Evolutionary conservation across 139 green algal genomes (phyloP), one percentile per base, ranked within the genome.

Genomic region (Gonium pectorale): DNA sequence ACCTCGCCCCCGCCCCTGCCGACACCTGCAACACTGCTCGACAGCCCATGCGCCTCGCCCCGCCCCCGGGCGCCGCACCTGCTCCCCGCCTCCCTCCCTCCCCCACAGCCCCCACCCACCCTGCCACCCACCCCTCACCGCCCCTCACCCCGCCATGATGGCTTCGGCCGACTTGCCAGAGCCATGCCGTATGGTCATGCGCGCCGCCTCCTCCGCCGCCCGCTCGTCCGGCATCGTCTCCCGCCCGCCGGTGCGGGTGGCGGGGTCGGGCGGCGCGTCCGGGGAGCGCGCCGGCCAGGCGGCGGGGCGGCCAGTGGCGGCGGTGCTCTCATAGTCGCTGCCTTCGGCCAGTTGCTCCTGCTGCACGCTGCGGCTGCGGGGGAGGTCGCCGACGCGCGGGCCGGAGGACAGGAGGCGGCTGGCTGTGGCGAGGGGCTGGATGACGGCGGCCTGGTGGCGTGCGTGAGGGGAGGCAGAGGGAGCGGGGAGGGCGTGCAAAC

Each of bases 121-220:
- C n/a, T n/a, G n/a, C n/a, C n/a, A n/a, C n/a, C n/a, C n/a, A n/a
- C n/a, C n/a, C n/a, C n/a, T n/a, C n/a, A n/a, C n/a, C n/a, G 4
- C 43, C 69, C 0, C 70, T 46, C 46, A 83, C 77, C 77, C 77
- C 31, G 77, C 77, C 77, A 83, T 5, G 6, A 83, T 74, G 13
- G 62, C 77, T 31, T 83, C 77, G 2, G 77, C 77, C 2, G 38
- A 62, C 63, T 83, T 83, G 22, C 77, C 77, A 0, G 62, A 74
- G n/a, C 77, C 77, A 43, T 83, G 77, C 24, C 77, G 77, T 29
- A 83, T 73, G 3, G 77, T 83, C 77, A 83, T 37, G 31, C 59
- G 43, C 62, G 77, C 77, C 41, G 77, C 77, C 77, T 63, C 77
- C 41, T 83, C 43, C 43, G 77, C 77, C 11, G 49, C 43, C 5